Percentiles rank a stretch among this genome's conserved stretches.
Conservation (phyloP, 169 alveolate genomes). For the Amoebophrya sp. region DNA sequence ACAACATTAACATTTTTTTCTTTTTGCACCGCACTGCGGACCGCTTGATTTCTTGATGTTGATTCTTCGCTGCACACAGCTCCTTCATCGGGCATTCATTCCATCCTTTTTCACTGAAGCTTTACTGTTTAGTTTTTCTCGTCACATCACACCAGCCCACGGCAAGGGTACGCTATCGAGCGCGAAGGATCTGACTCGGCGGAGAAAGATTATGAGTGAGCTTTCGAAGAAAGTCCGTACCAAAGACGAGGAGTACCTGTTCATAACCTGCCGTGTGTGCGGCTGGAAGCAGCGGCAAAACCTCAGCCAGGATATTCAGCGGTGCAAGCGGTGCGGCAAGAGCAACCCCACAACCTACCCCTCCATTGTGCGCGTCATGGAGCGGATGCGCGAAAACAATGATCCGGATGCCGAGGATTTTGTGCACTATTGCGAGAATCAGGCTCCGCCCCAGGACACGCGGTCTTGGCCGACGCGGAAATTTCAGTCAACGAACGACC, state of each 20-base stretch:
- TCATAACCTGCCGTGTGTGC: background rate
- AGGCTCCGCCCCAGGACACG: background rate
- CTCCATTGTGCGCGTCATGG: background rate
- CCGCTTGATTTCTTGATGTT: too few relatives aligned
- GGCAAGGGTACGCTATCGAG: too few relatives aligned
- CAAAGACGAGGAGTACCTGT: background rate
- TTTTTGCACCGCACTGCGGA: too few relatives aligned
- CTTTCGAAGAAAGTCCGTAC: background rate
- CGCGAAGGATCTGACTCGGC: background rate
- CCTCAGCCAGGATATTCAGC: background rate
- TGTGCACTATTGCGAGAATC: background rate
- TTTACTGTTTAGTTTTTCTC: too few relatives aligned
- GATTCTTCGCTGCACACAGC: too few relatives aligned
- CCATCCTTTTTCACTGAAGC: too few relatives aligned
- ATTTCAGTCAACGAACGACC: background rate
- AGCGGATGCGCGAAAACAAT: background rate
- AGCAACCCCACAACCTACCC: background rate
- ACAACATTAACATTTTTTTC: too few relatives aligned
- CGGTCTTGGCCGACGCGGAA: background rate
- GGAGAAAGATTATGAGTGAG: background rate
- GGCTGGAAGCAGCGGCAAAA: background rate
- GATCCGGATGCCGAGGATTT: background rate
- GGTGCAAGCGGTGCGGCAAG: conserved; percentile 3
- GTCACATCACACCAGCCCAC: too few relatives aligned
- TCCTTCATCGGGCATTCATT: too few relatives aligned